Evolutionary conservation across 83 land plant species (phyloP).

Genomic region (Isoetes engelmannii): DNA sequence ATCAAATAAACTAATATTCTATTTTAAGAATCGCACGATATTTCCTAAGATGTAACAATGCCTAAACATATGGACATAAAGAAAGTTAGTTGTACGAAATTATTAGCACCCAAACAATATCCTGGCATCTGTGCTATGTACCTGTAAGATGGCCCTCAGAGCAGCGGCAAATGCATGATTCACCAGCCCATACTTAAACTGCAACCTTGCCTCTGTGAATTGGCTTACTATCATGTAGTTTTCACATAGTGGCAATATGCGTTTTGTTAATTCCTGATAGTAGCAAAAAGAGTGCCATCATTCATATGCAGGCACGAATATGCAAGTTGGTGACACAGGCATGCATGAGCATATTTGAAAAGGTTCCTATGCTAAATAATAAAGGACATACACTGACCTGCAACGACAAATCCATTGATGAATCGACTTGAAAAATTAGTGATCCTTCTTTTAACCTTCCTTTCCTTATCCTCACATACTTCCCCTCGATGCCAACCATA

Average conservation of each 20-base stretch:
- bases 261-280: conserved; percentile 63
- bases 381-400: conserved; percentile 38
- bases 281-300: conserved; percentile 9
- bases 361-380: too few relatives aligned
- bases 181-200: conserved; percentile 81
- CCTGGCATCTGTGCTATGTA: conserved; percentile 15
- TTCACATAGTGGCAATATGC: conserved; percentile 82
- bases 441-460: conserved; percentile 48
- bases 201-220: conserved; percentile 81
- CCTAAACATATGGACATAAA: too few relatives aligned
- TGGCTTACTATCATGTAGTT: conserved; percentile 61
- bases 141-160: conserved; percentile 79
- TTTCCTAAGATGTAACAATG: too few relatives aligned
- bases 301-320: not conserved
- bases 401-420: conserved; percentile 82
- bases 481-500: conserved; percentile 93
- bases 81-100: too few relatives aligned
- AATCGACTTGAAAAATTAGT: conserved; percentile 58
- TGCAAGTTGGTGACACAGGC: not conserved
- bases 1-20: too few relatives aligned
- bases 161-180: conserved; percentile 99
- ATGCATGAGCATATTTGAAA: too few relatives aligned
- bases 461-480: conserved; percentile 52
- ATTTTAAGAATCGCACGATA: too few relatives aligned
- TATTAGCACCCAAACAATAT: too few relatives aligned